These are phyloP conservation scores for Schizosaccharomyces japonicus DNA, from an alignment of 805 yeast genomes.

Conservation along the genomic window DNA sequence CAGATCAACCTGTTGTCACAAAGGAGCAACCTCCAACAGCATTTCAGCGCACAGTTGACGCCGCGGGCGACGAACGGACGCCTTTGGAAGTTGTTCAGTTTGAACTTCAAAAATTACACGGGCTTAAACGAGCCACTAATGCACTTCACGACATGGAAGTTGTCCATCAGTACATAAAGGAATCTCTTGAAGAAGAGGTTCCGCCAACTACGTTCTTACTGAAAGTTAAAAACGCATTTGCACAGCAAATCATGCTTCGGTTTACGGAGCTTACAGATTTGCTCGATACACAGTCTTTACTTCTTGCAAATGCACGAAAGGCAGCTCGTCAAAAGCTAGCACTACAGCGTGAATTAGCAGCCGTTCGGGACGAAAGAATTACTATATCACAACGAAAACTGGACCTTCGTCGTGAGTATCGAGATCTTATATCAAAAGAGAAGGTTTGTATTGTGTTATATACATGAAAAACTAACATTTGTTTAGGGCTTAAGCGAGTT, in stretches of 20 bases:
- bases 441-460: too few species aligned
- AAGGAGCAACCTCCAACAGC: too few species aligned
- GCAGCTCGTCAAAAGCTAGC: neutral
- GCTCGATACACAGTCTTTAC: neutral
- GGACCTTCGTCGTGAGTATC: neutral
- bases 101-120: too few species aligned
- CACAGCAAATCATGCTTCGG: neutral
- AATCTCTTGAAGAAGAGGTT: neutral
- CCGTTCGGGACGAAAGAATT: neutral
- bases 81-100: too few species aligned
- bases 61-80: too few species aligned
- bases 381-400: neutral
- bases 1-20: too few species aligned
- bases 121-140: too few species aligned
- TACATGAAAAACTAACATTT: too few species aligned
- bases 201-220: neutral
- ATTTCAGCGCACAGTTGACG: too few species aligned
- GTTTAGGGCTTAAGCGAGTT: neutral
- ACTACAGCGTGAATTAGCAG: neutral
- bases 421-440: too few species aligned
- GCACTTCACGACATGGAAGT: too few species aligned
- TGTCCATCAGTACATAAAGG: too few species aligned
- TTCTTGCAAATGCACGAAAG: neutral
- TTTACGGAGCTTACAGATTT: neutral
- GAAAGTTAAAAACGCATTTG: constrained; percentile 1